These are phyloP conservation scores for Gonapodya prolifera DNA, from an alignment of 192 early-diverging fungal genomes.

Conservation along the genomic window DNA sequence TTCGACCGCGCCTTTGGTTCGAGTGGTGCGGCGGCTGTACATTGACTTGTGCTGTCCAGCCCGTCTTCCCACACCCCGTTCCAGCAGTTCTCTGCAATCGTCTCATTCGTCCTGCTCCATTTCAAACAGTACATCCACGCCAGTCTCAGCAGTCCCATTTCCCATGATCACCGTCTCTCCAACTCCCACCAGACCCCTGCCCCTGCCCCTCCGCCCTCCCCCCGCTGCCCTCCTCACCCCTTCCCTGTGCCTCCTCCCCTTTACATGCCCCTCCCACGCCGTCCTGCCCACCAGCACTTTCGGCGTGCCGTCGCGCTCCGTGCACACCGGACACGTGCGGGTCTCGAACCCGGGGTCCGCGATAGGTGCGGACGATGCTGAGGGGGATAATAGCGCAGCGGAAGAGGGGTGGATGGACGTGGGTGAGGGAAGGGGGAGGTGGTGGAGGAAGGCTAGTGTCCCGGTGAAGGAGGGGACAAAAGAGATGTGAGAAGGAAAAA, in stretches of 20 bases:
- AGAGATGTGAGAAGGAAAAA: background rate
- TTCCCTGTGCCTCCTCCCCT: conserved; percentile 50
- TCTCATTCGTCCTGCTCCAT: conserved; percentile 17
- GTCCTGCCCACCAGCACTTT: conserved; percentile 51
- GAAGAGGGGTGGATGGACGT: conserved; percentile 17
- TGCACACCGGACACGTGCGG: conserved; percentile 57
- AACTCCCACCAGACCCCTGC: conserved; percentile 8
- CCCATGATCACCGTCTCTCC: too few relatives aligned
- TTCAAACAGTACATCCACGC: too few relatives aligned
- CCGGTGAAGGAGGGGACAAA: background rate
- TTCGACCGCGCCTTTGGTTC: too few relatives aligned
- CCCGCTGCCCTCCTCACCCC: conserved; percentile 12
- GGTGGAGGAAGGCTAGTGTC: conserved; percentile 6
- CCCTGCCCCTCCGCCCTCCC: conserved; percentile 15
- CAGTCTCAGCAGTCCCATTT: too few relatives aligned
- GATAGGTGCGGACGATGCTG: conserved; percentile 17
- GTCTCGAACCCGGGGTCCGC: conserved; percentile 40
- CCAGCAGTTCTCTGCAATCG: conserved; percentile 23
- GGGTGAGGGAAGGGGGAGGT: conserved; percentile 13
- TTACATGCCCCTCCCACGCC: conserved; percentile 63
- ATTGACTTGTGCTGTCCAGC: too few relatives aligned
- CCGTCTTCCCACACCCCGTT: too few relatives aligned
- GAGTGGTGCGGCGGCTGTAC: too few relatives aligned
- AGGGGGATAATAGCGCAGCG: background rate
- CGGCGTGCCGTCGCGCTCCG: conserved; percentile 20